Percentiles rank a stretch among this genome's conserved stretches.
These are phyloP conservation scores for Colletotrichum sp. DNA, from an alignment of 2,329 filamentous ascomycete species.

Conservation along the genomic window DNA sequence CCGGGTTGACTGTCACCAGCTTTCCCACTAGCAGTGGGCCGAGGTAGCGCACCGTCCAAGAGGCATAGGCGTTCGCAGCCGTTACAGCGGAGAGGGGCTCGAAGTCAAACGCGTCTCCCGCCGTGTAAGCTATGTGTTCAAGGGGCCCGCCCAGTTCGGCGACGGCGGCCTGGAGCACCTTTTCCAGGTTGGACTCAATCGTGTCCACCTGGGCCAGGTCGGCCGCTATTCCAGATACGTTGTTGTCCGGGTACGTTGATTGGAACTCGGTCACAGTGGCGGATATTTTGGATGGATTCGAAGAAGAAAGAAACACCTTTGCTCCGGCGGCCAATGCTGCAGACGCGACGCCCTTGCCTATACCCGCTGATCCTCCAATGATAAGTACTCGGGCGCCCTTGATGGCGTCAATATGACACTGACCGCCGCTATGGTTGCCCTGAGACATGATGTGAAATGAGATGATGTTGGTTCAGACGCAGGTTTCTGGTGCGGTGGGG, in stretches of 20 bases:
- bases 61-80: neutral
- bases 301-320: neutral
- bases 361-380: neutral
- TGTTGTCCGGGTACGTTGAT: neutral
- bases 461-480: neutral
- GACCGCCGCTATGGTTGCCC: neutral
- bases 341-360: neutral
- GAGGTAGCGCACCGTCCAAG: neutral
- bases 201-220: neutral
- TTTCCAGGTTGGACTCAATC: neutral
- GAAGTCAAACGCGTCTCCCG: neutral
- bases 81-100: neutral
- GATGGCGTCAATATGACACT: neutral
- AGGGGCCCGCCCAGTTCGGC: neutral
- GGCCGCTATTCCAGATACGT: neutral
- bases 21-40: neutral
- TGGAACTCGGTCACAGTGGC: neutral
- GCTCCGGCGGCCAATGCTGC: neutral
- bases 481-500: neutral
- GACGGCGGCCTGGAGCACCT: neutral
- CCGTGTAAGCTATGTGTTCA: neutral
- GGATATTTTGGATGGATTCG: neutral
- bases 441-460: neutral
- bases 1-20: neutral
- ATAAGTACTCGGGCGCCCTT: neutral